Evolutionary conservation across 176 grass and related monocot genomes (phyloP).

Genomic region (Phoenix roebelenii): DNA sequence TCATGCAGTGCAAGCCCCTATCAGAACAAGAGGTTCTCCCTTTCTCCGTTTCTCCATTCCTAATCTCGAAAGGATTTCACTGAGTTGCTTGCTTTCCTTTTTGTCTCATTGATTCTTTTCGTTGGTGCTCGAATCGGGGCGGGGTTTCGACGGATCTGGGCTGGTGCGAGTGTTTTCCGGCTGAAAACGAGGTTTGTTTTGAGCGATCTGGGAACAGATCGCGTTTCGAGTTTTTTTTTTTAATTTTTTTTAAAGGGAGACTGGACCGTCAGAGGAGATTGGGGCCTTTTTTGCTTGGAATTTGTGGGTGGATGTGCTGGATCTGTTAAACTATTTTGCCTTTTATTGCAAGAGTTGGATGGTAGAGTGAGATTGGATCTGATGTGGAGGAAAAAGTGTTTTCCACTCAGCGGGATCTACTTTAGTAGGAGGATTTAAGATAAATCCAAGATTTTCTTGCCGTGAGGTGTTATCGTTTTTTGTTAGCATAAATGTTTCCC

Average conservation of each 20-base stretch:
- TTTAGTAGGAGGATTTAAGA: too few species aligned
- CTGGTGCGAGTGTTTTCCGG: conserved; percentile 12
- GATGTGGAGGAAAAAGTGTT: too few species aligned
- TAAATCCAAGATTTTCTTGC: too few species aligned
- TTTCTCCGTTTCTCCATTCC: neutral
- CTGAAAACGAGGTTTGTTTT: neutral
- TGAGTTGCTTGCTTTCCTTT: neutral
- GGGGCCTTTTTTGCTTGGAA: neutral
- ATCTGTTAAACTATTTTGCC: too few species aligned
- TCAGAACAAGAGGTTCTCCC: conserved; percentile 42
- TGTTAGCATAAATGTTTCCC: too few species aligned
- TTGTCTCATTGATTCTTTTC: conserved; percentile 26
- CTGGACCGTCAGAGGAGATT: neutral
- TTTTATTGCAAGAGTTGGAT: too few species aligned
- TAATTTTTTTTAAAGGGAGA: neutral
- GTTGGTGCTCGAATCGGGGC: neutral
- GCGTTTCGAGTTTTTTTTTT: neutral
- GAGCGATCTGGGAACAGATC: neutral
- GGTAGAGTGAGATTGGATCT: too few species aligned
- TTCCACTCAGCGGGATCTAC: too few species aligned
- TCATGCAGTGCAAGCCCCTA: conserved; percentile 60
- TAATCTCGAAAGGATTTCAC: neutral
- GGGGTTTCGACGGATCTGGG: neutral
- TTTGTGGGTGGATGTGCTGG: too few species aligned
- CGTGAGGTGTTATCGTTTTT: too few species aligned